phyloP scores from a whole-genome alignment of 2,329 filamentous ascomycete species.

The Apiospora malaysiana region DNA sequence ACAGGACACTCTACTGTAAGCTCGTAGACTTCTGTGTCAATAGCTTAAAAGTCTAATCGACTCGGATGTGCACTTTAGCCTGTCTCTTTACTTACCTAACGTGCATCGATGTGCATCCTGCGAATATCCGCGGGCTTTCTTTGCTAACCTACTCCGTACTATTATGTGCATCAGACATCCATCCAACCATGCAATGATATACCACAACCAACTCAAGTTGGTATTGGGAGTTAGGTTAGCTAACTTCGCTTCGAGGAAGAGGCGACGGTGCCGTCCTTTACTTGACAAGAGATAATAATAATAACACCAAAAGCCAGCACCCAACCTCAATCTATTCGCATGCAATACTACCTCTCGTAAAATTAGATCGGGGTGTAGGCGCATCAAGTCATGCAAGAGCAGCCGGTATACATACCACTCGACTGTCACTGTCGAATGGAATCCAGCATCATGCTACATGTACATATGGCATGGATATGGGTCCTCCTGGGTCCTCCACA shows the following conservation, averaged over 20 bases:
- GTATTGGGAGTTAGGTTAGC: background rate
- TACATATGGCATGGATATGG: background rate
- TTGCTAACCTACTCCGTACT: too few relatives aligned
- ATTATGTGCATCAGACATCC: too few relatives aligned
- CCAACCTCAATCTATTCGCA: background rate
- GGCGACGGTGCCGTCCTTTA: background rate
- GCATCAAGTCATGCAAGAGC: slow-evolving; percentile 6
- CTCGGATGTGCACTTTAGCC: background rate
- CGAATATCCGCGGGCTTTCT: too few relatives aligned
- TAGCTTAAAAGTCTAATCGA: background rate
- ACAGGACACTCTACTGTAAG: background rate
- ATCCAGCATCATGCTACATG: background rate
- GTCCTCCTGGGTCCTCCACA: background rate
- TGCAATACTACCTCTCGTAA: background rate
- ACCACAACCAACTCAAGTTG: background rate
- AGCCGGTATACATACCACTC: background rate
- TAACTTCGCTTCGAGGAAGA: background rate
- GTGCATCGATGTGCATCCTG: too few relatives aligned
- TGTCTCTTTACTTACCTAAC: background rate
- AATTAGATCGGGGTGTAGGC: slow-evolving; percentile 5
- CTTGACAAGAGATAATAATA: background rate
- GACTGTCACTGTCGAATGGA: background rate
- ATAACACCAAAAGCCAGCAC: background rate
- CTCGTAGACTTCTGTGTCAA: background rate
- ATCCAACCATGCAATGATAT: too few relatives aligned